These are phyloP conservation scores for Candida smagusa DNA, from an alignment of 1,139 yeast species.

Conservation along the genomic window DNA sequence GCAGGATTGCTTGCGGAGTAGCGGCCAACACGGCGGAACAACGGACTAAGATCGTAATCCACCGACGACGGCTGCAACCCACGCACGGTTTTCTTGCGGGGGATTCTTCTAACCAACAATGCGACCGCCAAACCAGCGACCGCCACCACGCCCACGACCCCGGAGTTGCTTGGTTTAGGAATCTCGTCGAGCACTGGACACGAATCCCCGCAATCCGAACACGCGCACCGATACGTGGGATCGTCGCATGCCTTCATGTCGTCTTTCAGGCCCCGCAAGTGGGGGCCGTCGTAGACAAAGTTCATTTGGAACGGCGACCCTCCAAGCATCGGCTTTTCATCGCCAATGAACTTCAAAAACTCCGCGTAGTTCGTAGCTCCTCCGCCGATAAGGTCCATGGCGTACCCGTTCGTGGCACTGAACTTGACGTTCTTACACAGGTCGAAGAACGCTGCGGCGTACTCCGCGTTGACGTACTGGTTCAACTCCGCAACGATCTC, in stretches of 20 bases:
- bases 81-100: background rate
- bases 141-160: background rate
- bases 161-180: background rate
- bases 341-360: conserved; percentile 86
- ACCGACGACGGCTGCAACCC: too few relatives aligned
- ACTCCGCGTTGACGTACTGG: conserved; percentile 54
- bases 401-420: conserved; percentile 92
- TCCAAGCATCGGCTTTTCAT: conserved; percentile 87
- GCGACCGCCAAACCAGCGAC: background rate
- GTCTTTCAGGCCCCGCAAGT: background rate
- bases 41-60: background rate
- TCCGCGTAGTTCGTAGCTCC: conserved; percentile 75
- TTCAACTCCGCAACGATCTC: conserved; percentile 70
- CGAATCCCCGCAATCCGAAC: conserved; percentile 80
- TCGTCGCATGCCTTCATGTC: conserved; percentile 58
- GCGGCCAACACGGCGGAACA: conserved; percentile 46
- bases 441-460: conserved; percentile 67
- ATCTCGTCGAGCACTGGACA: conserved; percentile 55
- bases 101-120: background rate
- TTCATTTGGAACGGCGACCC: conserved; percentile 96
- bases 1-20: conserved; percentile 61
- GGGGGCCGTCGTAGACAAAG: conserved; percentile 45
- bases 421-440: conserved; percentile 90
- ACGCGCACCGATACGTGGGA: conserved; percentile 72
- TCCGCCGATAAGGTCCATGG: conserved; percentile 96